Base-by-base conservation (phyloP, 2,329 filamentous ascomycete species). In the Pseudogymnoascus sp. region DNA sequence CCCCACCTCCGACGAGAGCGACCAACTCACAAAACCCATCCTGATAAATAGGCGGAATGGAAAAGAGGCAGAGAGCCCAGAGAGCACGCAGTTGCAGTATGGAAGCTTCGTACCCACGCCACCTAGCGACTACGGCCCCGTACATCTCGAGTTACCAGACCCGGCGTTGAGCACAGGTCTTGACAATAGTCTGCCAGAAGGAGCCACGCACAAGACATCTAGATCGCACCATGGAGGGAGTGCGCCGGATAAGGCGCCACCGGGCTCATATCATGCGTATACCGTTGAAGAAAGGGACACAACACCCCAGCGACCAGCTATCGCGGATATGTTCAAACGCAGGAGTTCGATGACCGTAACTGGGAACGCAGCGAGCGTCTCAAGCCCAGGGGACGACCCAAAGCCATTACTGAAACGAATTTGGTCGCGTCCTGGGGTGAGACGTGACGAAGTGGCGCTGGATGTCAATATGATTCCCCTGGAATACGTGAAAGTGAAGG, bases 401-500 rank as follows among this genome's bases (percentile, higher is more conserved):
- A 38, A 39, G n/a, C 58, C 58, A n/a, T 9, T 60, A 28, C 25
- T 60, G 14, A 38, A 41, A 60, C 58, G 58, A 16, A 60, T 60
- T 25, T 60, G 33, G 35, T 39, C 58, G 33, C 35, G 35, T 39
- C 25, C 35, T 25, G 38, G 35, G 6, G n/a, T n/a, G 30, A 19
- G 28, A 33, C 49, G 28, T 22, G 49, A 55, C 16, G 58, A 60
- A 5, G 58, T 39, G 12, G 58, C 22, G 33, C 60, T 64, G 4
- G 80, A 82, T 66, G 75, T 81, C 3, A 80, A 82, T 14, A 74
- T 83, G 5, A 82, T 84, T 62, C 78, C 80, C 1, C 80, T 82
- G 59, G 82, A 85, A 42, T 82, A 90, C 39, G 80, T 95, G 3
- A 88, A 90, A 49, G 80, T 86, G 62, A 83, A 86, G 16, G 87